These are phyloP conservation scores for Mortierella sp. DNA, from an alignment of 371 early-diverging fungal genomes.

Conservation along the genomic window DNA sequence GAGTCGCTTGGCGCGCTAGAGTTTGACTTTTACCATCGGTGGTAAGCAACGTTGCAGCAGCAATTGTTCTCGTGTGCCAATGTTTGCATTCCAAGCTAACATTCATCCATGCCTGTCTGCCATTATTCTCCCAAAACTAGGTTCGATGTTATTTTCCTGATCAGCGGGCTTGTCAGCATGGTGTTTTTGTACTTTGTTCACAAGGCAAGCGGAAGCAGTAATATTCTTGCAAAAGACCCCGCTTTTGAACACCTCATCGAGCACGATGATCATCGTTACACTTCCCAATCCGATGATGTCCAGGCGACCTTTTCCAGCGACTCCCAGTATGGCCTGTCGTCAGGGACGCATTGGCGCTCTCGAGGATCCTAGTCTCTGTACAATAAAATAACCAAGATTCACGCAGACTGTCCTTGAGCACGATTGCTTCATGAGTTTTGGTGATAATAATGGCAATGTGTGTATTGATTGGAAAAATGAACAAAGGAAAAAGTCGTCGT, in stretches of 20 bases:
- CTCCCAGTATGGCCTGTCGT: slow-evolving; percentile 22
- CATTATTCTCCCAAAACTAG: neutral
- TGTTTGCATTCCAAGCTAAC: neutral
- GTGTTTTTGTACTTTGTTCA: slow-evolving; percentile 80
- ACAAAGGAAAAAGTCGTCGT: neutral
- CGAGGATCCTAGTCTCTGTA: slow-evolving; percentile 23
- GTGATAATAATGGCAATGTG: neutral
- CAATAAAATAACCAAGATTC: neutral
- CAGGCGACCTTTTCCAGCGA: slow-evolving; percentile 23
- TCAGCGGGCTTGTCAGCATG: slow-evolving; percentile 78
- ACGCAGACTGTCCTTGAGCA: neutral
- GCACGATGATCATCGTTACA: slow-evolving; percentile 21
- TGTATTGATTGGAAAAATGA: slow-evolving; percentile 2
- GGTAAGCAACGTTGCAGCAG: slow-evolving; percentile 59
- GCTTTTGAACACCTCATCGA: slow-evolving; percentile 51
- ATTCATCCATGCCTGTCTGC: neutral
- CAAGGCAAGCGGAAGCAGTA: slow-evolving; percentile 68
- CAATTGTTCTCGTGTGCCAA: neutral
- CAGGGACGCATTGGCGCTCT: slow-evolving; percentile 46
- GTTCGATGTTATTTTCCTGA: slow-evolving; percentile 91
- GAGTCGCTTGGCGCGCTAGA: slow-evolving; percentile 82
- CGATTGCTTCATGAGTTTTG: neutral
- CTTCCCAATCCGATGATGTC: slow-evolving; percentile 1
- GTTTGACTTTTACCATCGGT: slow-evolving; percentile 90
- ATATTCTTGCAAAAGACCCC: slow-evolving; percentile 54